Evolutionary conservation across 495 filamentous ascomycete species (phyloP).

Genomic region (Cercophora samala): DNA sequence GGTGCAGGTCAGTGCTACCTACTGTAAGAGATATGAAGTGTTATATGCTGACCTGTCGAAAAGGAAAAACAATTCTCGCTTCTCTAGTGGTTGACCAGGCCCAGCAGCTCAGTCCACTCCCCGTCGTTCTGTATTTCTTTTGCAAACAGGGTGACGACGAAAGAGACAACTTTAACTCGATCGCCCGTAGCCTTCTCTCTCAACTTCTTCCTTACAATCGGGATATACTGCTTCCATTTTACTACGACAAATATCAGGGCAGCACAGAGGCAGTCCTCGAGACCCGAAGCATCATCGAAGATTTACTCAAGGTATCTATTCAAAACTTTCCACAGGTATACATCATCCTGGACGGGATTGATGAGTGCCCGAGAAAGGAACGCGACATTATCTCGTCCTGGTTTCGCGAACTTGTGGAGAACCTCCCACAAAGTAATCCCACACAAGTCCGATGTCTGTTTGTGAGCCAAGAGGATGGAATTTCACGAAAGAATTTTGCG

Average conservation of each 20-base stretch:
- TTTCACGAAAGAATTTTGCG: not conserved
- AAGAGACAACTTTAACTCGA: not conserved
- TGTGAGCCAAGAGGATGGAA: conserved; percentile 1
- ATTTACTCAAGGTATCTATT: not conserved
- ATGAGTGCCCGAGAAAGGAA: not conserved
- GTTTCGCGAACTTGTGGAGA: not conserved
- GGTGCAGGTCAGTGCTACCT: not conserved
- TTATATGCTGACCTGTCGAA: not conserved
- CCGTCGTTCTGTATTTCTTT: not conserved
- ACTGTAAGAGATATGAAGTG: not conserved
- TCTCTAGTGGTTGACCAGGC: not conserved
- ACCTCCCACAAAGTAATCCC: not conserved
- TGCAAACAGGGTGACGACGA: not conserved
- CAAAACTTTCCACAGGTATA: not conserved
- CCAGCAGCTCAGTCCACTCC: not conserved
- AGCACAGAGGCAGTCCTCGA: not conserved
- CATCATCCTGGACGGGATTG: conserved; percentile 2
- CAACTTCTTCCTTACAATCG: not conserved
- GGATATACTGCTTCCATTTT: not conserved
- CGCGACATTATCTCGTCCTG: not conserved
- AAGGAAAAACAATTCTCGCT: conserved; percentile 2
- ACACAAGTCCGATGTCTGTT: not conserved
- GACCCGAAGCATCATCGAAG: not conserved
- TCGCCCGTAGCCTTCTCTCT: not conserved
- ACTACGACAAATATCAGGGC: not conserved